Conservation (phyloP, 1,284 basidiomycete genomes). For the Sporisorium scitamineum region DNA sequence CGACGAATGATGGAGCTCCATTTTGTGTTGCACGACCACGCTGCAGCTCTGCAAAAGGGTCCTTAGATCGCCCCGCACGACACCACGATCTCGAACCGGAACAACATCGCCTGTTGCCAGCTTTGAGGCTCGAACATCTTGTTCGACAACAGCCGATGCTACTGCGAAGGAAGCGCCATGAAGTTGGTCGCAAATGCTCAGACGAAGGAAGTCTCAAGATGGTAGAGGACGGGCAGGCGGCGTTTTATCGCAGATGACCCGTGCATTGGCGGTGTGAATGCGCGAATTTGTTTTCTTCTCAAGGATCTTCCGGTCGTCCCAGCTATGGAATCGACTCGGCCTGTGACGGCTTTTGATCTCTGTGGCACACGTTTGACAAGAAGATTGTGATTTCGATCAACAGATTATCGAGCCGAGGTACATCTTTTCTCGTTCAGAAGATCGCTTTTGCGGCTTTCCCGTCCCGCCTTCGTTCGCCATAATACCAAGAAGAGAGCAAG, state of each 20-base stretch:
- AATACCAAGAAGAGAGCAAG: constrained; percentile 10
- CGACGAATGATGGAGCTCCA: constrained; percentile 18
- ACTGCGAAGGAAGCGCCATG: too few relatives aligned
- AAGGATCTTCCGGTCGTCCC: constrained; percentile 43
- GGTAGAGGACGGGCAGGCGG: not conserved
- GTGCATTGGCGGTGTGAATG: not conserved
- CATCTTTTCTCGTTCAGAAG: not conserved
- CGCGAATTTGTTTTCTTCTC: constrained; percentile 19
- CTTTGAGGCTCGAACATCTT: not conserved
- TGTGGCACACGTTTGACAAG: not conserved
- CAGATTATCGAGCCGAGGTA: constrained; percentile 2
- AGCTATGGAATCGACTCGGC: constrained; percentile 4
- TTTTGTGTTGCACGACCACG: not conserved
- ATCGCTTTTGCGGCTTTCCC: not conserved
- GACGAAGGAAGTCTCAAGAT: not conserved
- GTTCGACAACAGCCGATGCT: not conserved
- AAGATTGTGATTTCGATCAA: constrained; percentile 5
- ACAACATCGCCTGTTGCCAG: not conserved
- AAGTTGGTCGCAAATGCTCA: too few relatives aligned
- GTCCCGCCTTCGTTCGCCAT: not conserved
- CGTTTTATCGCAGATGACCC: too few relatives aligned
- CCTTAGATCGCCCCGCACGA: not conserved
- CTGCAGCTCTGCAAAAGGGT: constrained; percentile 1
- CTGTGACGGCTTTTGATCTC: constrained; percentile 13
- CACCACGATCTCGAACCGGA: too few relatives aligned